phyloP scores from a whole-genome alignment of 2,329 filamentous ascomycete genomes.

The Penicillium sp. region DNA sequence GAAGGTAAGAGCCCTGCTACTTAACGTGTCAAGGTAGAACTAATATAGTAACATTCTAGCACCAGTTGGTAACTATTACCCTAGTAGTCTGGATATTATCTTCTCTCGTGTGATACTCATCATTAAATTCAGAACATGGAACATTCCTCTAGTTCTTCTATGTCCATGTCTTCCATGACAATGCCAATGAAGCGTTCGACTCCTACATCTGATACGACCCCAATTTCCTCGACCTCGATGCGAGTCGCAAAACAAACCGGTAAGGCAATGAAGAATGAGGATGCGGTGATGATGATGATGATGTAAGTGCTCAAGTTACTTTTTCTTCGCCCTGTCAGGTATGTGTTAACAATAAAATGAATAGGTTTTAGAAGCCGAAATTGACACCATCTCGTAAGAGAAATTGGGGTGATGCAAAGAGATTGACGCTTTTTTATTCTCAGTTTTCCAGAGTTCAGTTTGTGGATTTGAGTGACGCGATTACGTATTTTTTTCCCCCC shows the following conservation, averaged over 20 bases:
- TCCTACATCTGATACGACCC: neutral
- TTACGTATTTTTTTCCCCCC: too few species aligned
- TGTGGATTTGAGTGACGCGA: too few species aligned
- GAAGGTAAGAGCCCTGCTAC: conserved; percentile 1
- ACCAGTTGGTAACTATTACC: neutral
- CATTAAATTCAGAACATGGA: conserved; percentile 2
- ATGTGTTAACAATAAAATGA: neutral
- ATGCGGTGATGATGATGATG: conserved; percentile 4
- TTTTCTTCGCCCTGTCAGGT: neutral
- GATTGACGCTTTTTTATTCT: neutral
- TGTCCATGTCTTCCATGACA: conserved; percentile 6
- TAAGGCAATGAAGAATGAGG: conserved; percentile 6
- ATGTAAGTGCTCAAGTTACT: conserved; percentile 4
- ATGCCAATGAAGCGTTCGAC: conserved; percentile 13
- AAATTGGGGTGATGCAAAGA: neutral
- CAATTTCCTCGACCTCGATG: conserved; percentile 7
- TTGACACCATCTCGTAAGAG: too few species aligned
- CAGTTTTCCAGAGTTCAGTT: too few species aligned
- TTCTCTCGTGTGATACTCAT: neutral
- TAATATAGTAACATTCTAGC: too few species aligned
- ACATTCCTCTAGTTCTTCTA: conserved; percentile 3
- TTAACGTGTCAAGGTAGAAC: too few species aligned
- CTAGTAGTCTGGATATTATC: neutral
- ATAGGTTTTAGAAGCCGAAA: conserved; percentile 1
- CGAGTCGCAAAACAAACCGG: neutral